Conservation (phyloP, 1,284 basidiomycete species). For the Ustilago bromivora region DNA sequence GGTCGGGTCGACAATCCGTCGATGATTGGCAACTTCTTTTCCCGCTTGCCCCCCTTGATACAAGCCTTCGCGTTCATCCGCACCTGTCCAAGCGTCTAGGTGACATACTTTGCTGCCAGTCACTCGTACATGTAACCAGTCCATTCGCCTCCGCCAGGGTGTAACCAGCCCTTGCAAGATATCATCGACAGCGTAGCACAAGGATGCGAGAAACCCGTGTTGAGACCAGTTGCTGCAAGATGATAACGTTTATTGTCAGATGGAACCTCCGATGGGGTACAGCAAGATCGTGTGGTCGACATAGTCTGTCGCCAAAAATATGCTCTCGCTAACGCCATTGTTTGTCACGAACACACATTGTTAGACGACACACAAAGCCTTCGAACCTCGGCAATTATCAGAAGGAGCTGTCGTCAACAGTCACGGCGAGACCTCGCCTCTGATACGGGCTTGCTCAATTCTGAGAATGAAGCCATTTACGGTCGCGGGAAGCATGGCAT, state of each 20-base stretch:
- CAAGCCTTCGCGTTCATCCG: not conserved
- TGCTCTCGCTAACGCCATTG: not conserved
- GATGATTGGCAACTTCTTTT: not conserved
- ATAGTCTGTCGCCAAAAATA: not conserved
- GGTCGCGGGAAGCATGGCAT: not conserved
- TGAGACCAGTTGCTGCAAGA: not conserved
- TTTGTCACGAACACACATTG: not conserved
- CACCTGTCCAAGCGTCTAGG: not conserved
- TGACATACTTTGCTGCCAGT: not conserved
- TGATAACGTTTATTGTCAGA: not conserved
- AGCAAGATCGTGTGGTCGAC: not conserved
- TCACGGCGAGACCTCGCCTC: not conserved
- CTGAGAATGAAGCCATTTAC: not conserved
- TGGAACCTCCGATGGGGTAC: not conserved
- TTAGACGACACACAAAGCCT: not conserved
- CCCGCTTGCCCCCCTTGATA: conserved; percentile 1
- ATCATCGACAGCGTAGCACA: too few relatives aligned
- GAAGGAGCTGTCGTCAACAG: not conserved
- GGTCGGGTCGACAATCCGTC: not conserved
- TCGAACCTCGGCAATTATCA: not conserved
- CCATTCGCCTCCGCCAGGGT: not conserved
- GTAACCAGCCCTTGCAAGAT: not conserved
- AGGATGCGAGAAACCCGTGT: too few relatives aligned
- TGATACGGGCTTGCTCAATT: not conserved
- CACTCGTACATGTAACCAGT: not conserved